Conservation (phyloP, 345 rosid genomes). For the Lepidium africanum region DNA sequence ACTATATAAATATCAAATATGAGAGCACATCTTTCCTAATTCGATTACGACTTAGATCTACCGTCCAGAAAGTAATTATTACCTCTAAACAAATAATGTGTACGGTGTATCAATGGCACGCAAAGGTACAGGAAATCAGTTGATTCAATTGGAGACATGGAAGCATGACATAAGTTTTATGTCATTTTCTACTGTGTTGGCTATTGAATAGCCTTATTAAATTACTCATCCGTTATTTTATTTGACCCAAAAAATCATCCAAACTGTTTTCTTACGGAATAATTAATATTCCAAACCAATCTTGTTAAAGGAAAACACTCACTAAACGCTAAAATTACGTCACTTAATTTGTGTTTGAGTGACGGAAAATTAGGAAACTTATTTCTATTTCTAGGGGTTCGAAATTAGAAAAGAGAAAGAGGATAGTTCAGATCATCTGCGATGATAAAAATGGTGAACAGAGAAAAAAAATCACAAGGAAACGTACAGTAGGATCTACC, state of each 20-base stretch:
- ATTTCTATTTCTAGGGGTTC: background rate
- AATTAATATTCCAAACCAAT: background rate
- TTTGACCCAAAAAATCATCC: background rate
- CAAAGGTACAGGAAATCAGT: background rate
- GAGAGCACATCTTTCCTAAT: background rate
- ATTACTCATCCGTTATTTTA: background rate
- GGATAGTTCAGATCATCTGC: background rate
- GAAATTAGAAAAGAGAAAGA: background rate
- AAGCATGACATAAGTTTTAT: slow-evolving; percentile 12
- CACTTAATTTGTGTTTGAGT: background rate
- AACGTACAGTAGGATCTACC: background rate
- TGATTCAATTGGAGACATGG: background rate
- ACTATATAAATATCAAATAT: background rate
- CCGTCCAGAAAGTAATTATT: slow-evolving; percentile 1
- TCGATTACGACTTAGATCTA: background rate
- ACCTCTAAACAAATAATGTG: background rate
- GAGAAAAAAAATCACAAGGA: background rate
- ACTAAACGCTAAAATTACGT: background rate
- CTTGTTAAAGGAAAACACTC: background rate
- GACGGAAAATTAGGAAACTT: background rate
- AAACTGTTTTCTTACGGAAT: background rate
- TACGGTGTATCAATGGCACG: background rate
- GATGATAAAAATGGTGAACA: background rate
- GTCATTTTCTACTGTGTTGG: background rate
- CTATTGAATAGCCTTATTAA: background rate